Evolutionary conservation across 2,329 filamentous ascomycete genomes (phyloP), one percentile per base, ranked within the genome.

Genomic region (Rhynchosporium agropyri): DNA sequence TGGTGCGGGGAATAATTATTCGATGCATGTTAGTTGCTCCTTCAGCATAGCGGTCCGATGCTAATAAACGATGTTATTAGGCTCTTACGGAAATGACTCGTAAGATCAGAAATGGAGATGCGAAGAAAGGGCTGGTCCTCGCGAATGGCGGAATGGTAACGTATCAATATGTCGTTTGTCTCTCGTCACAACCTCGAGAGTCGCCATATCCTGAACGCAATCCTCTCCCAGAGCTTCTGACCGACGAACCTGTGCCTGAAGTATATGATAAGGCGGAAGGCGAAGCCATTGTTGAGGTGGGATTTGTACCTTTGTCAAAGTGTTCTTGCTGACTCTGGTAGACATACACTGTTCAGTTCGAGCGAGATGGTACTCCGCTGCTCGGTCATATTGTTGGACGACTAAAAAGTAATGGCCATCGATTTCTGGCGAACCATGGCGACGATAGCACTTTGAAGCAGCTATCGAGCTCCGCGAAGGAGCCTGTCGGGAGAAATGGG

Each of bases 1-100:
- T 0, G 88, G 87, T 0, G 87, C 88, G 5, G 87, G 87, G 0
- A 90, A 90, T 66, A 89, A 89, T 60, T 90, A 90, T 64, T 87
- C 84, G 0, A 85, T 89, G 81, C 87, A 90, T 75, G 85, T 83
- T 73, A 70, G 26, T 12, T n/a, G 8, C 28, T 26, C 12, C 48
- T 5, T 38, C 33, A 6, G 33, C 33, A 43, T 20, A 12, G 8
- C 33, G 3, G 20, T 20, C 20, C 20, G 20, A 20, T 20, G 20
- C 20, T 20, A 20, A 20, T 36, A 7, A 9, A 36, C 65, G 40
- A 60, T 29, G 8, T 20, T 31, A 36, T 0, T 7, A 77, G 77
- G 83, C 77, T 12, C 79, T 86, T 33, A 83, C 80, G 9, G 82
- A 82, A 70, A 84, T 87, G 79, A 76, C 78, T 0, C 80, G 84